Evolutionary conservation across 371 early-diverging fungal species (phyloP), one percentile per base, ranked within the genome.

Genomic region (Catenaria anguillulae): DNA sequence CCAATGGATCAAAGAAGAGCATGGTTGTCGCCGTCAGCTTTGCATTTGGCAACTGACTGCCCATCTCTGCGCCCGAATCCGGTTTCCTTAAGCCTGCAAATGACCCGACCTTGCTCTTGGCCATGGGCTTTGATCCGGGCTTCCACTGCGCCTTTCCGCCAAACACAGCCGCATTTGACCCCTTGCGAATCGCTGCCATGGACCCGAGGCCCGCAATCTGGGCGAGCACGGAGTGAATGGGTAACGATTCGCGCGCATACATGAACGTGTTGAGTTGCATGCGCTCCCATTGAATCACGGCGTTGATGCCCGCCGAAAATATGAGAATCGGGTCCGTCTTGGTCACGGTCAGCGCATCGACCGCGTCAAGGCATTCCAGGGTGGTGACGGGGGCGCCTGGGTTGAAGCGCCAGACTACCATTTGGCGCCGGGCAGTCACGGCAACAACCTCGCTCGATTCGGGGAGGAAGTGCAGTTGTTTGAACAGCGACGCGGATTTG

Each of bases 191-290:
- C 10, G 40, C 40, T 17, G 40, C 40, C 17, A 17, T 5, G 17
- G 40, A 10, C 8, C 37, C 37, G 21, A 23, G 19, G 45, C 10
- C 10, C 45, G 45, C 8, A 2, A 43, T 8, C 45, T 43, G 45
- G 19, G 21, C 2, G 10, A 43, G 45, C 19, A 23, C 45, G 1
- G 52, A 26, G 52, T 50, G 52, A 26, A 50, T 24, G 29, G 52
- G 12, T 10, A 50, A 10, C 2, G 26, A 1, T 31, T 50, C 52
- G 52, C 52, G 52, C 31, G 52, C 73, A 64, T 78, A 78, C 78
- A 78, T 78, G 62, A 78, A 78, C 6, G 75, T 67, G 63, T 76
- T 78, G 24, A 78, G 68, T 63, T 78, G 78, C 54, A 76, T 52
- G 23, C 78, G 61, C 55, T 78, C 78, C 78, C 78, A 78, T 60